Base-by-base conservation (phyloP, 495 filamentous ascomycete genomes). In the Penicillium goetzii region DNA sequence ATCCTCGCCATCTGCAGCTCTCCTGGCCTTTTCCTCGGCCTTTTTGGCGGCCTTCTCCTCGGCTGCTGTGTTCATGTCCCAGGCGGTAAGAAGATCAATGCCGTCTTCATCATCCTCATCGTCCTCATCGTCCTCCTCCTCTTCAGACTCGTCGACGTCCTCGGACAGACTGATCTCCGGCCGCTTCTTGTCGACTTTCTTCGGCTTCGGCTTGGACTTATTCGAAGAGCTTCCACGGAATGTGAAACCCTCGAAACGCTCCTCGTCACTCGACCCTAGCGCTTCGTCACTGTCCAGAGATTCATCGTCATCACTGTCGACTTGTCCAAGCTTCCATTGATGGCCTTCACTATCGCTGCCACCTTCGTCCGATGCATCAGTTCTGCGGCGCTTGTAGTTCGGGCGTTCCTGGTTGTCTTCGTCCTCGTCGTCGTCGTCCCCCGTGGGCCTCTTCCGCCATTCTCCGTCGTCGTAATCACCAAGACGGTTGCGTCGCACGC, bases 251-350 rank as follows among this genome's bases (percentile, higher is more conserved):
- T 90, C 89, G 67, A 95, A 95, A 63, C 81, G 79, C 68, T 96
- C 92, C 74, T 93, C 88, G 68, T 96, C 92, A 65, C 91, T 93
- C 61, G 89, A 89, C 10, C 93, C 94, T 81, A 97, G 90, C 34
- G 94, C 94, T 71, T 97, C 94, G 61, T 97, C 94, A 64, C 89
- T 92, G 72, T 98, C 92, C 53, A 98, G 78, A 62, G 96, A 92
- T 32, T 85, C 89, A 62, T 94, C 92, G 56, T 95, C 86, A 60
- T 92, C 89, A 60, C 82, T 90, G 53, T 84, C 87, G 19, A 88
- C 87, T 61, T 90, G 83, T 52, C 92, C 92, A 40, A 96, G 72
- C 65, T 83, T 89, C 95, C 95, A 99, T 67, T 91, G 84, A 74
- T 95, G 89, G 21, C 92, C 93, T 63, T 97, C 92, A 58, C 89